Conservation (phyloP, 176 grass and related monocot species). For the Secale cereale region DNA sequence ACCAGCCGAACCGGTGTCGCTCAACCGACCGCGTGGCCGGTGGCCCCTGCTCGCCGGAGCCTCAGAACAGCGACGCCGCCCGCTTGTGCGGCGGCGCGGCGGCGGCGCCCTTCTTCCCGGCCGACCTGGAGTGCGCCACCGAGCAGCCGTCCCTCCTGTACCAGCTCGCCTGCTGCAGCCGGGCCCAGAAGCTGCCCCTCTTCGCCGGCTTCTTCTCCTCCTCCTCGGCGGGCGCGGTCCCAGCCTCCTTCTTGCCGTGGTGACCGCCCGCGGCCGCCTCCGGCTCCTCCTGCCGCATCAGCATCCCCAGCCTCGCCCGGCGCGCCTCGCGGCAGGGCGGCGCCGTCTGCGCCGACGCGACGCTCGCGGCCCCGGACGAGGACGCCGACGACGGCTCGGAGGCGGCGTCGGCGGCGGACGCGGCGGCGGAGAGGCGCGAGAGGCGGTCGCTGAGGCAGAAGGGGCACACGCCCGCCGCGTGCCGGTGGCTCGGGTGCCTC, state of each 20-base stretch:
- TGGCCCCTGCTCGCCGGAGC: not conserved
- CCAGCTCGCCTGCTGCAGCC: conserved; percentile 53
- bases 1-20: not conserved
- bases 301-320: conserved; percentile 36
- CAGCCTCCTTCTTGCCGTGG: not conserved
- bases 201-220: conserved; percentile 32
- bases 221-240: not conserved
- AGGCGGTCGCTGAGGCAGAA: conserved; percentile 86
- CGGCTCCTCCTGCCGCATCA: conserved; percentile 31
- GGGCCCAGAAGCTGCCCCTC: conserved; percentile 62
- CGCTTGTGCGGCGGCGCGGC: conserved; percentile 20
- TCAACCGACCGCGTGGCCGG: too few species aligned
- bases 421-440: conserved; percentile 36
- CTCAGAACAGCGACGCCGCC: conserved; percentile 33
- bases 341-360: conserved; percentile 13
- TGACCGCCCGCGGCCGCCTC: not conserved
- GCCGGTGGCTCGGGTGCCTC: conserved; percentile 71
- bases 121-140: conserved; percentile 46
- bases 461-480: conserved; percentile 71
- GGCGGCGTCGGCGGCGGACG: not conserved
- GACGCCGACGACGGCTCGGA: not conserved
- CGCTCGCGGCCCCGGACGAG: conserved; percentile 20
- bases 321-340: conserved; percentile 23
- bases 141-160: conserved; percentile 46
- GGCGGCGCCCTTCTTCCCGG: conserved; percentile 14